phyloP scores from a whole-genome alignment of 2,329 filamentous ascomycete species.

The Atkinsonella hypoxylon region DNA sequence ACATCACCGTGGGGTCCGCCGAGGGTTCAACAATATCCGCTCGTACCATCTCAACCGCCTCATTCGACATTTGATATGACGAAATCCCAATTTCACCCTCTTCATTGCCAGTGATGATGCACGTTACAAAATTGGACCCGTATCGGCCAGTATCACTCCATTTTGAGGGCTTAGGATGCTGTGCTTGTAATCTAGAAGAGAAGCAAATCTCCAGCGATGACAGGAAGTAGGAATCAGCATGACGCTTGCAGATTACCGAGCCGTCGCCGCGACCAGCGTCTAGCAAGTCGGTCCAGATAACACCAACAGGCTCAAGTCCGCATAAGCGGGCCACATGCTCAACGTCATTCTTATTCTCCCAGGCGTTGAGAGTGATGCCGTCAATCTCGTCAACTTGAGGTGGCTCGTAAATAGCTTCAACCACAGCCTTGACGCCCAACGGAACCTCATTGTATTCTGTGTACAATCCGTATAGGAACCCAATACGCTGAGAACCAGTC shows the following conservation, averaged over 20 bases:
- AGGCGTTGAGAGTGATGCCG: constrained; percentile 72
- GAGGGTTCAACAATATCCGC: constrained; percentile 93
- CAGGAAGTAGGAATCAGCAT: constrained; percentile 89
- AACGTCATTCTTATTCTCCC: constrained; percentile 74
- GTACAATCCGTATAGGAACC: constrained; percentile 85
- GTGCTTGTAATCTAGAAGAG: constrained; percentile 75
- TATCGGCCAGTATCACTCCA: constrained; percentile 95
- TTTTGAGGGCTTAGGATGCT: constrained; percentile 80
- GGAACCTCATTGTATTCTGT: constrained; percentile 87
- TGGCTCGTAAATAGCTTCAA: constrained; percentile 94
- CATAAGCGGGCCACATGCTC: constrained; percentile 72
- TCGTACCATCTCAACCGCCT: constrained; percentile 91
- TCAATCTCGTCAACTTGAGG: constrained; percentile 84
- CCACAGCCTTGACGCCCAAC: constrained; percentile 85
- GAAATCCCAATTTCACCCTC: constrained; percentile 79
- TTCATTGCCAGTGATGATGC: constrained; percentile 87
- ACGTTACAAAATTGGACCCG: constrained; percentile 94
- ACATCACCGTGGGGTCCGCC: constrained; percentile 84
- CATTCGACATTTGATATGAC: constrained; percentile 89
- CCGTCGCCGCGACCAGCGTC: constrained; percentile 74
- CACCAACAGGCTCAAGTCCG: constrained; percentile 76
- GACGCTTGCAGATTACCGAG: constrained; percentile 84
- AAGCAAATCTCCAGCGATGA: constrained; percentile 88
- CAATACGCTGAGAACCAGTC: constrained; percentile 72
- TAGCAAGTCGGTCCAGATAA: constrained; percentile 88